Base-by-base conservation (phyloP, 345 rosid species). In the Rhodomyrtus tomentosa region DNA sequence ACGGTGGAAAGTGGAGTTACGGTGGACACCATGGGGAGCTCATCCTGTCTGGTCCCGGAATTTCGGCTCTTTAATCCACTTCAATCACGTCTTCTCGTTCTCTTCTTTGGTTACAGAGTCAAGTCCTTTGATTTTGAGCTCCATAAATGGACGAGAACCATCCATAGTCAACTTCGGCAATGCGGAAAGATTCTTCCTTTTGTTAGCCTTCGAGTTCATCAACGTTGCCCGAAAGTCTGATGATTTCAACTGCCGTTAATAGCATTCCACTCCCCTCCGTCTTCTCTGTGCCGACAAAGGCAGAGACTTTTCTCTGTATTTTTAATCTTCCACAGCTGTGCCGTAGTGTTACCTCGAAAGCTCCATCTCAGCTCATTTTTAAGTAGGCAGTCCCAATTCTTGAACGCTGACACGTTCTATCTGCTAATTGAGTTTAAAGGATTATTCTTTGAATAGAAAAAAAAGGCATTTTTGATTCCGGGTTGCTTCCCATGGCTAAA, bases 301-400 rank as follows among this genome's bases (percentile, higher is more conserved):
- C 74, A 18, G 25, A 68, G 45, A 68, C 76, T 18, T 49, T 49
- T 51, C 48, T 4, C 14, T 24, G 32, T 51, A 32, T 55, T 56
- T 56, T 7, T 18, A 5, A 52, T 29, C 16, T 16, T 50, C 22
- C 38, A 20, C 45, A 15, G 86, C 52, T 42, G 27, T 40, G 18
- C 25, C n/a, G n/a, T n/a, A n/a, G n/a, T 50, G 82, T 73, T 49
- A 80, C 84, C 85, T 87, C 73, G 93, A 83, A 88, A 87, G 82
- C 84, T 58, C 59, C 90, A 81, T 72, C 84, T 42, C 25, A 84
- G 15, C 82, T 40, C 20, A 5, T n/a, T 24, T 48, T 62, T 13
- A 83, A 80, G 79, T 22, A 48, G 25, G 38, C 80, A 59, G 84
- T 86, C 87, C 51, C 48, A 21, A 20, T 6, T 27, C 59, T 45